Evolutionary conservation across 2,329 filamentous ascomycete genomes (phyloP), one percentile per base, ranked within the genome.

Genomic region (Fusarium staphyleae): DNA sequence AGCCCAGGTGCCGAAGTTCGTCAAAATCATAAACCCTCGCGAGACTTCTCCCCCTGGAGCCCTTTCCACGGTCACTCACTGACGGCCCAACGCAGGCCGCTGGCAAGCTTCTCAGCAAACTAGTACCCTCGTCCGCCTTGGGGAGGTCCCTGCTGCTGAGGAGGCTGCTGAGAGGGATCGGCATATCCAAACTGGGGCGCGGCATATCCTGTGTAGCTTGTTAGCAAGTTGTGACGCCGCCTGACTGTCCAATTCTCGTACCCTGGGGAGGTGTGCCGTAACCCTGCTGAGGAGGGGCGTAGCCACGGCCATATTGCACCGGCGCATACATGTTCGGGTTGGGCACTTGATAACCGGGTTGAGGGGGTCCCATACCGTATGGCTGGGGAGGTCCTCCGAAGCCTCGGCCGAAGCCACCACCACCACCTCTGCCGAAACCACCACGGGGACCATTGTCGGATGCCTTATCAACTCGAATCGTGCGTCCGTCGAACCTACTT

Each of bases 381-480:
- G 60, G 65, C 60, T 24, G 22, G 22, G 70, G 67, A 28, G 71
- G 76, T 22, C 72, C 72, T 32, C 75, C 75, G 57, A 82, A 83
- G 40, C 76, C 75, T 56, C 76, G 48, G 49, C 63, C 60, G 12
- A 54, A 66, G 39, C 76, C 73, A 29, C 76, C 72, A 44, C 72
- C 70, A 28, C 76, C 72, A 46, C 72, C 69, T 49, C 74, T 70
- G 28, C 73, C 74, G 50, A 70, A 72, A 19, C 79, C 76, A 50
- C 77, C 74, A 51, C 85, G 82, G 39, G 85, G 80, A 39, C 85
- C 84, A 63, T 87, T 88, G 75, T 97, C 93, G 52, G 91, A 93
- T 57, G 93, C 95, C 76, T 93, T 96, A 78, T 98, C 93, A 63
- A 99, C 93, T 66, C 93, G 92, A 74, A 99, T 97, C 30, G 45